These are phyloP conservation scores for Flaveria ramosissima DNA, from an alignment of 129 eudicot species.

Conservation along the genomic window DNA sequence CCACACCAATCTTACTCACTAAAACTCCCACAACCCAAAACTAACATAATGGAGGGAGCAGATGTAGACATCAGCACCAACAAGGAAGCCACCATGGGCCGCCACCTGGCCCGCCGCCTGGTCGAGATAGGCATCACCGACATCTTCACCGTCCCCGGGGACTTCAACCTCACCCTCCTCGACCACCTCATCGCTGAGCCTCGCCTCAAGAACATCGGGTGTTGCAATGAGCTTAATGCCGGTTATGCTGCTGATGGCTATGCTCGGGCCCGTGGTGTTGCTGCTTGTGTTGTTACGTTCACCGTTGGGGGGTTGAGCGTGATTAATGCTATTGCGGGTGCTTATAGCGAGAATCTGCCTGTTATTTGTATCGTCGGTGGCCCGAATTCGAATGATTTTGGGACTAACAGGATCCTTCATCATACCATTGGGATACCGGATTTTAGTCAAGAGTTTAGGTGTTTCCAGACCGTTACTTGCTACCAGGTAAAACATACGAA, in stretches of 20 bases:
- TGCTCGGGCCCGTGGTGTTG: constrained; percentile 60
- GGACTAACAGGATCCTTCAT: constrained; percentile 65
- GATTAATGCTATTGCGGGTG: constrained; percentile 65
- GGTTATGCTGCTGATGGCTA: constrained; percentile 78
- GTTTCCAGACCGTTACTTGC: constrained; percentile 66
- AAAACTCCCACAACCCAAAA: neutral
- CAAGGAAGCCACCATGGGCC: constrained; percentile 62
- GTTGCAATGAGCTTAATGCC: constrained; percentile 71
- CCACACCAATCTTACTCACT: constrained; percentile 22
- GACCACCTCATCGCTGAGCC: constrained; percentile 72
- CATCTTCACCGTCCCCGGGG: constrained; percentile 68
- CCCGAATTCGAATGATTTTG: constrained; percentile 63
- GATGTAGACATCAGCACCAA: constrained; percentile 4
- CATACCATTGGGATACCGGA: constrained; percentile 71
- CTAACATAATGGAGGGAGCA: constrained; percentile 10
- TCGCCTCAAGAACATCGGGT: constrained; percentile 51
- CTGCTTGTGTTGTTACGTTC: constrained; percentile 67
- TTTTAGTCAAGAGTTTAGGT: constrained; percentile 62
- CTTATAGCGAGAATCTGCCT: constrained; percentile 70
- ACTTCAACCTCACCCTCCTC: constrained; percentile 69
- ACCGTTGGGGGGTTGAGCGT: constrained; percentile 73
- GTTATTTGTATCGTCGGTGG: constrained; percentile 67
- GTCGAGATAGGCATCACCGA: constrained; percentile 59
- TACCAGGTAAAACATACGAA: constrained; percentile 33
- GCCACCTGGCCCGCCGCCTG: constrained; percentile 64